Base-by-base conservation (phyloP, 1,139 yeast species). In the Taiozyma sp. region DNA sequence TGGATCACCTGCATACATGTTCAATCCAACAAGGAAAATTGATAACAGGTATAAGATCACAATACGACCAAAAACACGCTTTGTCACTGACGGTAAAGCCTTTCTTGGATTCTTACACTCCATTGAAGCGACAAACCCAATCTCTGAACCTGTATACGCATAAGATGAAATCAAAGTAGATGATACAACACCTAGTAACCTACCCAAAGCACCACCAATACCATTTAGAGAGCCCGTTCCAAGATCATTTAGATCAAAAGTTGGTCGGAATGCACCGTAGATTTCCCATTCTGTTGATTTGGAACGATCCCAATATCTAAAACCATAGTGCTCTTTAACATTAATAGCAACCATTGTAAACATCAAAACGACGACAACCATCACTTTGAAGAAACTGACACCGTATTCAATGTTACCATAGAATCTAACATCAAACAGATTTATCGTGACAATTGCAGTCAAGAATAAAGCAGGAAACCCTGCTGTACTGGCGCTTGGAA, bases 101-200 rank as follows among this genome's bases (percentile, higher is more conserved):
- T 79, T 81, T 55, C 96, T 75, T 1, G 96, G 96, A 59, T 87
- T 86, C 55, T 85, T 75, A 12, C 93, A 88, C 66, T 90, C 96
- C 64, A 93, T 88, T 2, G 96, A 93, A 1, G 96, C 92, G 53
- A 89, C 81, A 58, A 87, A 84, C 28, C 89, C 95, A 55, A 86
- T 82, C 60, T 88, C 96, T 0, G 92, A 84, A 0, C 96, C 96
- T 51, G 85, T 80, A 61, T 84, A 88, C 0, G 95, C 84, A 63
- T 84, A 87, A 0, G 88, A 75, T 0, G 91, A 84, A 28, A 83
- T 80, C 49, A 83, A 70, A 1, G 82, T 70, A 0, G 93, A 89
- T 1, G 82, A 79, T 52, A 87, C 58, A 23, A 87, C 69, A 42
- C 90, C 85, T 50, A 85, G 68, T 50, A 88, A 76, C 42, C 89